Conservation (phyloP, 805 yeast species). For the Candida manassasensis region DNA sequence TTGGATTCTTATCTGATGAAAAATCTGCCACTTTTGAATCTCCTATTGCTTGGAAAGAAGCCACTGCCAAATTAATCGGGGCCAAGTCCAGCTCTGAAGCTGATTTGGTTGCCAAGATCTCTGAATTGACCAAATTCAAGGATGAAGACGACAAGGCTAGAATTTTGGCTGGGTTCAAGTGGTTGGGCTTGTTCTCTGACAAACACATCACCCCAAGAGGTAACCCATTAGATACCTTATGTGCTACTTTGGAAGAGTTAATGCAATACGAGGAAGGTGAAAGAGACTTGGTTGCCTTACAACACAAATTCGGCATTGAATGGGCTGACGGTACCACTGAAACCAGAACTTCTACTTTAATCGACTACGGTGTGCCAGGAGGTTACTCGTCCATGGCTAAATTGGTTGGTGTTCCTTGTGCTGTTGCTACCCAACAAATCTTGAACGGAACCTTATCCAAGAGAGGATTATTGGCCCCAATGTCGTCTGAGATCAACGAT, state of each 20-base stretch:
- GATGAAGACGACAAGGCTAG: slow-evolving; percentile 77
- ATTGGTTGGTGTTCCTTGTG: slow-evolving; percentile 97
- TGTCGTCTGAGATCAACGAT: slow-evolving; percentile 82
- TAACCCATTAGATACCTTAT: slow-evolving; percentile 91
- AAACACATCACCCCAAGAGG: slow-evolving; percentile 79
- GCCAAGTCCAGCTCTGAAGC: slow-evolving; percentile 64
- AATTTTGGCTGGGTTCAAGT: slow-evolving; percentile 80
- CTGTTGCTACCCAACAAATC: slow-evolving; percentile 86
- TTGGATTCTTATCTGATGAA: slow-evolving; percentile 85
- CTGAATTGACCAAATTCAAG: slow-evolving; percentile 74
- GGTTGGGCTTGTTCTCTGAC: slow-evolving; percentile 91
- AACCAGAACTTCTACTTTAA: slow-evolving; percentile 91
- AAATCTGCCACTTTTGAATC: slow-evolving; percentile 53
- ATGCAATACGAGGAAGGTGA: slow-evolving; percentile 96
- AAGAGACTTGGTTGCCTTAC: slow-evolving; percentile 91
- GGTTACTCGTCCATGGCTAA: slow-evolving; percentile 98
- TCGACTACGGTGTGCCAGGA: slow-evolving; percentile 83
- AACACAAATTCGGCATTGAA: slow-evolving; percentile 96
- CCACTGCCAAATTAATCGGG: slow-evolving; percentile 69
- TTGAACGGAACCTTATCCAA: slow-evolving; percentile 71
- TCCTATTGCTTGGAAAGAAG: slow-evolving; percentile 80
- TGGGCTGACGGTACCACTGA: slow-evolving; percentile 92
- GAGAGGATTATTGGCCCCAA: slow-evolving; percentile 88
- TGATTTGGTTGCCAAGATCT: slow-evolving; percentile 74
- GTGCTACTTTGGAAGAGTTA: slow-evolving; percentile 91